A percentile compares a stretch with the other conserved stretches of the same genome.
phyloP scores from a whole-genome alignment of 1,284 basidiomycete species.

The Sanguinoderma infundibulare region DNA sequence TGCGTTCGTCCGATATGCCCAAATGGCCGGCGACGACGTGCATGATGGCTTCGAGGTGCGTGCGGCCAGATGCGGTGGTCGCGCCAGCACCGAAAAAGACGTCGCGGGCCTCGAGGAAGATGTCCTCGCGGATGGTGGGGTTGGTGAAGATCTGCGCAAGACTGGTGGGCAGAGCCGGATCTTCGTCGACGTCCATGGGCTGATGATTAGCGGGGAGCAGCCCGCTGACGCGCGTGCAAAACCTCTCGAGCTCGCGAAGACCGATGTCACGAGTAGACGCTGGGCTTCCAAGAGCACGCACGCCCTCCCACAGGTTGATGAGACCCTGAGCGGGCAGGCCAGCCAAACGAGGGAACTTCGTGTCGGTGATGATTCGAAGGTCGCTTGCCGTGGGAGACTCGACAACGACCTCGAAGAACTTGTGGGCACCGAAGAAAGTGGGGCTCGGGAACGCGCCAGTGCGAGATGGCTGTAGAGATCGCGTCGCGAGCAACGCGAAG shows the following conservation, averaged over 20 bases:
- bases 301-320: conserved; percentile 66
- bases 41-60: conserved; percentile 54
- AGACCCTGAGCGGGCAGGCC: conserved; percentile 51
- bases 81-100: conserved; percentile 86
- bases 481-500: conserved; percentile 84
- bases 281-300: conserved; percentile 51
- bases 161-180: conserved; percentile 30
- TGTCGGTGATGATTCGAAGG: conserved; percentile 68
- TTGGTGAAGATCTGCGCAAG: conserved; percentile 67
- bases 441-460: conserved; percentile 53
- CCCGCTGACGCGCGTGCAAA: conserved; percentile 77
- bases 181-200: conserved; percentile 48
- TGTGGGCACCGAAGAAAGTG: conserved; percentile 82
- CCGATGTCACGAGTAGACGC: conserved; percentile 70
- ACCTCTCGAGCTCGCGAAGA: conserved; percentile 88
- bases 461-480: conserved; percentile 57
- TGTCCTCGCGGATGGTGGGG: conserved; percentile 83
- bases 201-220: conserved; percentile 57
- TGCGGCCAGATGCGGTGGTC: conserved; percentile 56
- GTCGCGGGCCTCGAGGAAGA: conserved; percentile 90
- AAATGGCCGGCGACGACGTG: conserved; percentile 65
- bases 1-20: conserved; percentile 65
- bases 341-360: conserved; percentile 67
- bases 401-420: conserved; percentile 77
- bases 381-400: conserved; percentile 68